Evolutionary conservation across 768 basidiomycete species (phyloP), one percentile per base, ranked within the genome.

Genomic region (Obba rivulosa): DNA sequence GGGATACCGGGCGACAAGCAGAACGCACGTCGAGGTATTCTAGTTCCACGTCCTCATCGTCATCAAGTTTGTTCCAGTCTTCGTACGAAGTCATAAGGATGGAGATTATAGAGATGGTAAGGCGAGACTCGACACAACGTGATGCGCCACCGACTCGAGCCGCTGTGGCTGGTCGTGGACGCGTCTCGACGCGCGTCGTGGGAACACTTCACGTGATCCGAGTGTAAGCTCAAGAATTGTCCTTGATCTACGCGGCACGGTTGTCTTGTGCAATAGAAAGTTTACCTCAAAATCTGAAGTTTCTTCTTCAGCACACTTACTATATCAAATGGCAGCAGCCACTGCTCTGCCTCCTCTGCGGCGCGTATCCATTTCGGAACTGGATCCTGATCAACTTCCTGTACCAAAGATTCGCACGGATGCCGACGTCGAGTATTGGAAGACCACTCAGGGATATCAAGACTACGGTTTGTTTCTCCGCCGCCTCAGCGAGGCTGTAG

Each of bases 41-140:
- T 16, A 92, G 60, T 53, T 92, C 90, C 18, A 87, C 84, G 0
- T 92, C 88, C 4, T 91, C 89, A 7, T 90, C 87, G 0, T 89
- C 85, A 16, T 85, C 86, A 22, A 87, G 59, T 46, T 71, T 77
- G 61, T 86, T 88, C 89, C 88, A 91, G 48, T 88, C 85, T 31
- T 89, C 85, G 52, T 82, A 91, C 0, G 79, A 73, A 0, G 83
- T 66, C 85, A 89, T 87, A 14, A 13, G 22, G 9, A 13, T 31
- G 13, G 28, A 31, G 28, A 13, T 7, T 31, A 13, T 31, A 31
- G 28, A 31, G 28, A 31, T 31, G 28, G 28, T 5, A 31, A 7
- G 28, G 28, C 28, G 7, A 31, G 25, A 17, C 4, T 41, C 35
- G 46, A 16, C 37, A n/a, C 9, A 23, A 13, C 28, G 5, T 13